A percentile compares a stretch with the other conserved stretches of the same genome.
phyloP scores from a whole-genome alignment of 345 rosid species.

The Rhizophora mangle region DNA sequence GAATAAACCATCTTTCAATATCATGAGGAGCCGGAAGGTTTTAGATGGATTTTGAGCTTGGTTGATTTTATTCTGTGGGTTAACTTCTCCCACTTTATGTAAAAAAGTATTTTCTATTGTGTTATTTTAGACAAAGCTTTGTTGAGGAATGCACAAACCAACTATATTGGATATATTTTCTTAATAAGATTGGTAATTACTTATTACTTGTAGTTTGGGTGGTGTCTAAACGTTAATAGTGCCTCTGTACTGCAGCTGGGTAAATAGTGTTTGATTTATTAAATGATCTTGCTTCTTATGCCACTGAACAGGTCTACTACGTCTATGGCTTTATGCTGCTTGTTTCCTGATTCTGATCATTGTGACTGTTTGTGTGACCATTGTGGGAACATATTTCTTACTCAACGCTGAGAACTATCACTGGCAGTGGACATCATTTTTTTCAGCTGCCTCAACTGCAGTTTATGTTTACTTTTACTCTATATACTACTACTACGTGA shows the following conservation, averaged over 20 bases:
- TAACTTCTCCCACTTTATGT: too few species aligned
- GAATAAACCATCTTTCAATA: too few species aligned
- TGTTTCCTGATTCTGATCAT: slow-evolving; percentile 83
- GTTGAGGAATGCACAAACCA: neutral
- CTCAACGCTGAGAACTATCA: slow-evolving; percentile 95
- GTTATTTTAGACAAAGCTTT: neutral
- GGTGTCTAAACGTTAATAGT: too few species aligned
- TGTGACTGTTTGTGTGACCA: slow-evolving; percentile 87
- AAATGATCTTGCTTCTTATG: neutral
- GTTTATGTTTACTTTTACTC: slow-evolving; percentile 88
- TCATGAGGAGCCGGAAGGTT: too few species aligned
- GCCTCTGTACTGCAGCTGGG: neutral
- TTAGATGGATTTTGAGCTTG: too few species aligned
- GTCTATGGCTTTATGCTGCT: slow-evolving; percentile 91
- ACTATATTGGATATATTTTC: neutral
- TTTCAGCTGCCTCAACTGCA: slow-evolving; percentile 94
- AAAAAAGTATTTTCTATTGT: neutral
- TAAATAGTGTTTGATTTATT: neutral
- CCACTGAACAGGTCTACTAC: slow-evolving; percentile 69
- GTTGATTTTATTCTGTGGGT: too few species aligned
- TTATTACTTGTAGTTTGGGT: too few species aligned
- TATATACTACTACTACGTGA: slow-evolving; percentile 80
- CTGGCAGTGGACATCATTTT: slow-evolving; percentile 98
- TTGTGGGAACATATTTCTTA: slow-evolving; percentile 87
- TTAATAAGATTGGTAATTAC: neutral